Percentiles rank a stretch among this genome's conserved stretches.
phyloP scores from a whole-genome alignment of 2,329 filamentous ascomycete species.

The Botrytis deweyae region DNA sequence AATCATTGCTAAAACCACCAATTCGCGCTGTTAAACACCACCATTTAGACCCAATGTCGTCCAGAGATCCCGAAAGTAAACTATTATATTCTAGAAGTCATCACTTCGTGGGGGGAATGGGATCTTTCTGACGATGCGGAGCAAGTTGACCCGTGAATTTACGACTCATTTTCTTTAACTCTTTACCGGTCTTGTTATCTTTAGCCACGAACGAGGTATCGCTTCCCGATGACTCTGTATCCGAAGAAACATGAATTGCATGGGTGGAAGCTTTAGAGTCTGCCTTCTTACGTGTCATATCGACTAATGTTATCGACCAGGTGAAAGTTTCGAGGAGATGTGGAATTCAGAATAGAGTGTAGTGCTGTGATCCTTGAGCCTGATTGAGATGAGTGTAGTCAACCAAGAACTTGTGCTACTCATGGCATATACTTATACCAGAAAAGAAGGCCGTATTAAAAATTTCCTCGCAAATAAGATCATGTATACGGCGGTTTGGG shows the following conservation, averaged over 20 bases:
- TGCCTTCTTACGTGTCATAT: background rate
- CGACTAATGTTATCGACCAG: background rate
- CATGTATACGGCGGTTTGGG: background rate
- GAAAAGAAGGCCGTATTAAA: background rate
- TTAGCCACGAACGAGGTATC: background rate
- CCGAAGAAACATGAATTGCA: background rate
- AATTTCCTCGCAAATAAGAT: background rate
- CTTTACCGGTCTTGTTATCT: background rate
- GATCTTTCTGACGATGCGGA: background rate
- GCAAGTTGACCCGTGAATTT: background rate
- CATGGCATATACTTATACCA: background rate
- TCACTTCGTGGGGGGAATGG: background rate
- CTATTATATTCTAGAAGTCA: no score
- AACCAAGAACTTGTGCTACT: background rate
- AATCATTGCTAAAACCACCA: background rate
- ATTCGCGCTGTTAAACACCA: background rate
- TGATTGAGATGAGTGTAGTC: background rate
- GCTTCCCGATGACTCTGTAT: background rate
- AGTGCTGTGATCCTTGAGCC: background rate
- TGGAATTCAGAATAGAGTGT: background rate
- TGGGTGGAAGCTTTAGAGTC: background rate
- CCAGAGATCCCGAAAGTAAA: background rate
- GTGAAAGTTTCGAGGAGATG: background rate
- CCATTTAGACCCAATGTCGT: background rate
- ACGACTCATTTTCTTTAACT: background rate